Base-by-base conservation (phyloP, 371 early-diverging fungal species). In the Apophysomyces trapeziformis region DNA sequence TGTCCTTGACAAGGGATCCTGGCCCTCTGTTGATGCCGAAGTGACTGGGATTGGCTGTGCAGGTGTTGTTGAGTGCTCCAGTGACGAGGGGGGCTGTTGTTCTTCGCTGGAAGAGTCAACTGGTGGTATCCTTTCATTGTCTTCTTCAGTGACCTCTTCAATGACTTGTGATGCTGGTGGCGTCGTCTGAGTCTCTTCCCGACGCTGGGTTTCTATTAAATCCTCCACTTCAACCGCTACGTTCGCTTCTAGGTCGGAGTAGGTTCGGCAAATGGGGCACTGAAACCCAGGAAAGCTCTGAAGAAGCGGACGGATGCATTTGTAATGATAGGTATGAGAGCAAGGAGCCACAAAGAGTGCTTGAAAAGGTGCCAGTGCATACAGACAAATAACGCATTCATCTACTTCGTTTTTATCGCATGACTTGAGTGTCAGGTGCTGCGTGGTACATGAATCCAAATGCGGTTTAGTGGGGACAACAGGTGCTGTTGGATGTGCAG, bases 341-440 rank as follows among this genome's bases (percentile, higher is more conserved):
- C 96, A 98, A 2, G 96, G 96, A 11, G 98, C 90, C 8, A 97
- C 87, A 75, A 98, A 97, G 39, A 98, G 85, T 14, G 96, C 95
- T 78, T 97, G 96, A 76, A 91, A 95, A 26, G 95, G 94, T 7
- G 90, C 90, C 64, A 96, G 88, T 39, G 92, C 86, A 75, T 91
- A 93, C 57, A 98, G 85, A 82, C 99, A 98, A 67, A 98, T 98
- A 79, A 97, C 97, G 78, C 99, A 98, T 73, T 98, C 99, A 65
- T 81, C 85, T 14, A 77, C 67, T 43, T 76, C 72, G 9, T 72
- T 50, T 50, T 50, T 50, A n/a, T 50, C 54, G 65, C 21, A 63
- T 46, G 38, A 62, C 41, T 41, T 38, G 36, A 21, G 41, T 59
- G 38, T 35, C 43, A 61, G 62, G 50, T 47, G 61, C 54, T 32